phyloP scores from a whole-genome alignment of 116 monocot species.

The Papilionanthe hybrid region DNA sequence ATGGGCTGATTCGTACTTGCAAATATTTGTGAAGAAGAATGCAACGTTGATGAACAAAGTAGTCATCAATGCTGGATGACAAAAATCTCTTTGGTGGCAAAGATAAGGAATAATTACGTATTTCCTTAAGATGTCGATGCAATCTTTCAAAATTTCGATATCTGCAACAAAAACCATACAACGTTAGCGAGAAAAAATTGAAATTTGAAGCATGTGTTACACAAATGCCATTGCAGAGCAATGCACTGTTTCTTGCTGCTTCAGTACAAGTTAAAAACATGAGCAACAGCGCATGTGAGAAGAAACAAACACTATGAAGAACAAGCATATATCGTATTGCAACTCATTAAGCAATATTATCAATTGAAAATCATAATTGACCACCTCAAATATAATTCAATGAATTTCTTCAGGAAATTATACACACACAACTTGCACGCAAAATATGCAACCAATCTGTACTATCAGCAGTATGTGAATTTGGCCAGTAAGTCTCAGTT shows the following conservation, averaged over 20 bases:
- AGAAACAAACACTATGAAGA: constrained; percentile 1
- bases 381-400: neutral
- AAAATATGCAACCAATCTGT: neutral
- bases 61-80: constrained; percentile 92
- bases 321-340: neutral
- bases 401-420: neutral
- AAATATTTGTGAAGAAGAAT: constrained; percentile 98
- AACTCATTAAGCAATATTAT: neutral
- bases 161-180: constrained; percentile 32
- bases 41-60: constrained; percentile 84
- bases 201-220: neutral
- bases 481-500: neutral
- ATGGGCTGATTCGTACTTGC: constrained; percentile 50
- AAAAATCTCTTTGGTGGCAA: constrained; percentile 97
- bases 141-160: constrained; percentile 95
- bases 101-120: constrained; percentile 86
- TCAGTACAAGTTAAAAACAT: neutral
- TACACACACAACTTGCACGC: neutral
- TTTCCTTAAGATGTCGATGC: constrained; percentile 86
- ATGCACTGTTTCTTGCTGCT: neutral
- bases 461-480: neutral
- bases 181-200: neutral
- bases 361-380: neutral
- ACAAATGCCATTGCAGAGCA: neutral
- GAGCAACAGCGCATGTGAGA: neutral